These are phyloP conservation scores for Chamaenerion angustifolium DNA, from an alignment of 345 rosid genomes.

Conservation along the genomic window DNA sequence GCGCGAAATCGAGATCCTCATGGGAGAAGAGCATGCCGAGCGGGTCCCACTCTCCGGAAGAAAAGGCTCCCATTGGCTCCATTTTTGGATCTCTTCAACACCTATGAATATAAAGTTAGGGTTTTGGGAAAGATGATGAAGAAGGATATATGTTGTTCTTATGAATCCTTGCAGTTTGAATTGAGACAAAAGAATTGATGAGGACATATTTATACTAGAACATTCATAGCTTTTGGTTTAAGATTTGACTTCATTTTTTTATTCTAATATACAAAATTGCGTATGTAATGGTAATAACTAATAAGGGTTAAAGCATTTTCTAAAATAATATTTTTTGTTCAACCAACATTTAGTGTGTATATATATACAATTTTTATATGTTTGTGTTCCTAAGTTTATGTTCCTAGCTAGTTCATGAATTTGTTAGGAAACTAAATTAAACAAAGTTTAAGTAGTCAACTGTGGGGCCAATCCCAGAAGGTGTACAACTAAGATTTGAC, in stretches of 20 bases:
- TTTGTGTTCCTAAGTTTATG: neutral
- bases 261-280: no score
- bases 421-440: neutral
- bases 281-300: no score
- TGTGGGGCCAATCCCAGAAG: slow-evolving; percentile 30
- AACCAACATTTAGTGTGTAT: no score
- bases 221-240: no score
- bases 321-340: no score
- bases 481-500: slow-evolving; percentile 40
- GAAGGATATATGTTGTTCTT: neutral
- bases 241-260: slow-evolving; percentile 25
- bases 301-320: no score
- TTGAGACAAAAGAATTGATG: slow-evolving; percentile 8
- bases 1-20: slow-evolving; percentile 4
- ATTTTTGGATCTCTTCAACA: slow-evolving; percentile 1
- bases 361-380: no score
- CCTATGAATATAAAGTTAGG: neutral
- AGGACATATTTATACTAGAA: slow-evolving; percentile 20
- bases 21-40: neutral
- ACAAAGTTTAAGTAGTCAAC: slow-evolving; percentile 23
- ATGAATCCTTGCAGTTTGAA: slow-evolving; percentile 12
- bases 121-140: no score
- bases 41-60: slow-evolving; percentile 5
- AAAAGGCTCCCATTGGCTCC: slow-evolving; percentile 8
- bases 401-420: no score